Base-by-base conservation (phyloP, 2,329 filamentous ascomycete genomes). In the Aspergillus caelatus region DNA sequence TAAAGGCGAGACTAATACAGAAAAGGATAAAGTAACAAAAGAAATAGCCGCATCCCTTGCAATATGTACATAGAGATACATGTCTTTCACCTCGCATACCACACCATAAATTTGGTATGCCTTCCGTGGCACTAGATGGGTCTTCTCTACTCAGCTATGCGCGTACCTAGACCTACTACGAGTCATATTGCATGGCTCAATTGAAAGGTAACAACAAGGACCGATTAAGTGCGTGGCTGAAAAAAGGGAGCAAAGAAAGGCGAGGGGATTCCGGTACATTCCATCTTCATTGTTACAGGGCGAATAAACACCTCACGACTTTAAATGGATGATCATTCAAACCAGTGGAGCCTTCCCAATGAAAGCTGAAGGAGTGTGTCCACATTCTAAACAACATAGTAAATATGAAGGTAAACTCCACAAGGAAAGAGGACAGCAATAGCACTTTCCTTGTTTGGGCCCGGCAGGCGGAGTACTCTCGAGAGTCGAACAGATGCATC, bases 271-370 rank as follows among this genome's bases (percentile, higher is more conserved):
- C 46, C n/a, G 28, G 28, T 32, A 28, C 48, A 52, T 52, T 52
- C 48, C 46, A 50, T 19, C 28, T 34, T 32, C 48, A 32, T 52
- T 52, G 26, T 52, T 32, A 11, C 16, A 52, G 48, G 48, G 26
- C 16, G n/a, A 52, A 52, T 30, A 32, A 52, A 30, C 14, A 28
- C 19, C 48, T n/a, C 28, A n/a, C 8, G 16, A n/a, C 26, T 30
- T 4, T 8, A 5, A 21, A 28, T 50, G 11, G 45, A 48, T 28
- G 45, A 48, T 14, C 45, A 32, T 32, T 32, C 9, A 48, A 48
- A 32, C 46, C 46, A 30, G 43, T 58, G 32, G 57, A 58, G 28
- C 32, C 50, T 19, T 36, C 26, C n/a, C 46, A 48, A n/a, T 57
- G 43, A 26, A 11, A 39, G 12, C 34, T 36, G 14, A 36, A 26